Evolutionary conservation across 257 asterid species (phyloP), one percentile per base, ranked within the genome.

Genomic region (Nicotiana sylvestris): DNA sequence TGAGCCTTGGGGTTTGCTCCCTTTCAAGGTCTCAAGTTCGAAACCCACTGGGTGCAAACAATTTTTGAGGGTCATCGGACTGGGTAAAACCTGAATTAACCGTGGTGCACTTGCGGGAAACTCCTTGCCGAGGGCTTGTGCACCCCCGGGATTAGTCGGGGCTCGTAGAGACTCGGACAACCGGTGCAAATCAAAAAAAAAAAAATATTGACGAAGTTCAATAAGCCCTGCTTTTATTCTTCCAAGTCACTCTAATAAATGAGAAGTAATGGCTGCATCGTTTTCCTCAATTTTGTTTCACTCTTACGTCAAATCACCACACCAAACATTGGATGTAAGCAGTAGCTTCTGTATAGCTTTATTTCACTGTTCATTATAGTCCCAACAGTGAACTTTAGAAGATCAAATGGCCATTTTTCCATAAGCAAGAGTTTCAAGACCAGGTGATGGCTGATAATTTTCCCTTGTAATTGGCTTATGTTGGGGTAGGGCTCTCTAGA

Each of bases 401-500:
- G 27, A 46, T 12, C 37, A 12, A 3, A 25, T 43, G 78, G 49
- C 61, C 60, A 72, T 46, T 43, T 72, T 46, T 5, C 37, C 78
- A 46, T 46, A 21, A 58, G 61, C 58, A 21, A 72, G 60, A 21
- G 64, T 27, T 55, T 43, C 7, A 72, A 46, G 78, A 11, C 61
- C 21, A 11, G 13, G 78, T 43, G 57, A 49, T 49, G 79, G 79
- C 79, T 27, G 79, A 3, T 49, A 27, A 72, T 46, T 13, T 72
- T 72, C 61, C 49, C 79, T 13, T 37, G 61, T 46, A 46, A 46
- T 46, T 46, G 61, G 37, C 61, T 46, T 46, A 72, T 46, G 61
- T 72, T 72, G 78, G 78, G 35, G 79, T 72, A 46, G 62, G 25
- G 79, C 25, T 25, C 78, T 43, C 39, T 21, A 49, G 79, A 74